phyloP scores from a whole-genome alignment of 495 filamentous ascomycete species.

The Xylaria palmicola region DNA sequence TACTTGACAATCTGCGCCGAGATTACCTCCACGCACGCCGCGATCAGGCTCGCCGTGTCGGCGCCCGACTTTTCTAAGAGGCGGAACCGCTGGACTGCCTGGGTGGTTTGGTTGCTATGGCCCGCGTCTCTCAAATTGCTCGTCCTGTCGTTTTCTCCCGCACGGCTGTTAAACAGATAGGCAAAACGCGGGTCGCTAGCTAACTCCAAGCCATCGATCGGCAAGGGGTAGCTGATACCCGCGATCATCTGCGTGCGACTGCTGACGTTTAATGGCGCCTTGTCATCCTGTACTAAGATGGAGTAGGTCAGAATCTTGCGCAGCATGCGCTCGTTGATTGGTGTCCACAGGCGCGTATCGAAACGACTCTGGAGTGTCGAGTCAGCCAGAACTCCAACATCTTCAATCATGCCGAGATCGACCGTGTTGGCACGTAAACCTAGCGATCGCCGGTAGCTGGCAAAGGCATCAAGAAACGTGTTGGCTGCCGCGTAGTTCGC shows the following conservation, averaged over 20 bases:
- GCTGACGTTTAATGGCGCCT: neutral
- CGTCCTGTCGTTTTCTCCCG: neutral
- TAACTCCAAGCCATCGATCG: too few species aligned
- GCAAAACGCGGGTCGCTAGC: too few species aligned
- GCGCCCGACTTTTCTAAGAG: neutral
- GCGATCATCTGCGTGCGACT: conserved; percentile 21
- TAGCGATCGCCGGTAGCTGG: conserved; percentile 23
- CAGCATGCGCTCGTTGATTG: conserved; percentile 33
- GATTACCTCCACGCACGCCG: neutral
- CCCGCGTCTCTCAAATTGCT: neutral
- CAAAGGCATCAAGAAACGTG: conserved; percentile 26
- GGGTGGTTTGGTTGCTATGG: too few species aligned
- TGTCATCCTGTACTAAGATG: conserved; percentile 15
- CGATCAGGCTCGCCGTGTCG: neutral
- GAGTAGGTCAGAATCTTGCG: conserved; percentile 32
- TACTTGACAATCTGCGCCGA: neutral
- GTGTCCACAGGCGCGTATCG: conserved; percentile 26
- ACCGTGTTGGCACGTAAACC: conserved; percentile 18
- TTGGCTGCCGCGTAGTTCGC: conserved; percentile 38
- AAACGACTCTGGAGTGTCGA: conserved; percentile 13
- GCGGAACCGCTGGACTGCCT: neutral
- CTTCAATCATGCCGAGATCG: conserved; percentile 19
- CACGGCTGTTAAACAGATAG: neutral
- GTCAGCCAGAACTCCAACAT: conserved; percentile 27
- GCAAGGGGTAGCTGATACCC: conserved; percentile 23